phyloP scores from a whole-genome alignment of 2,329 filamentous ascomycete species.

The Colletotrichum musae region DNA sequence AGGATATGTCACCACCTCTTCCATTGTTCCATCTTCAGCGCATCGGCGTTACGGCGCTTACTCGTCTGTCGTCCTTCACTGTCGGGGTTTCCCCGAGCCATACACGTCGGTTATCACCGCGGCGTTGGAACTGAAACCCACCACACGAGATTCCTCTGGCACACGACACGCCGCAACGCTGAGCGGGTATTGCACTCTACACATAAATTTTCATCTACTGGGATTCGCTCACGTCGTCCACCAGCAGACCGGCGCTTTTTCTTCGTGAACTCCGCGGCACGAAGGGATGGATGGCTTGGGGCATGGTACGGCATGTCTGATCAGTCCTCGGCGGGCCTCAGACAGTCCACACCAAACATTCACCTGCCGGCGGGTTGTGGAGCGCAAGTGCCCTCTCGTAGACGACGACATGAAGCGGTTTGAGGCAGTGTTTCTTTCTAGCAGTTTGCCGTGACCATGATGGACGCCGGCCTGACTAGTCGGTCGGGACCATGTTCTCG shows the following conservation, averaged over 20 bases:
- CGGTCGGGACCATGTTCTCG: background rate
- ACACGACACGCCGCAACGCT: slow-evolving; percentile 30
- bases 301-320: background rate
- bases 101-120: slow-evolving; percentile 5
- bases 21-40: slow-evolving; percentile 11
- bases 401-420: background rate
- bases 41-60: slow-evolving; percentile 17
- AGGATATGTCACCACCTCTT: slow-evolving; percentile 16
- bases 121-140: slow-evolving; percentile 29
- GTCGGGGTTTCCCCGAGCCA: slow-evolving; percentile 23
- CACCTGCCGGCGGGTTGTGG: background rate
- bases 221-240: background rate
- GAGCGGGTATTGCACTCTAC: slow-evolving; percentile 7
- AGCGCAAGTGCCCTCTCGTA: slow-evolving; percentile 13
- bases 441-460: background rate
- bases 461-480: slow-evolving; percentile 13
- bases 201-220: slow-evolving; percentile 14
- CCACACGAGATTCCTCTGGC: slow-evolving; percentile 35
- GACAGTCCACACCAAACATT: background rate
- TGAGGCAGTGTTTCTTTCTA: slow-evolving; percentile 8
- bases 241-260: background rate
- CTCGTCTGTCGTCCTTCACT: background rate
- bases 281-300: background rate
- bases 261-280: background rate
- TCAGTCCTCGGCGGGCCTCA: background rate